A percentile compares a stretch with the other conserved stretches of the same genome.
phyloP scores from a whole-genome alignment of 257 asterid species.

The Mentha longifolia region DNA sequence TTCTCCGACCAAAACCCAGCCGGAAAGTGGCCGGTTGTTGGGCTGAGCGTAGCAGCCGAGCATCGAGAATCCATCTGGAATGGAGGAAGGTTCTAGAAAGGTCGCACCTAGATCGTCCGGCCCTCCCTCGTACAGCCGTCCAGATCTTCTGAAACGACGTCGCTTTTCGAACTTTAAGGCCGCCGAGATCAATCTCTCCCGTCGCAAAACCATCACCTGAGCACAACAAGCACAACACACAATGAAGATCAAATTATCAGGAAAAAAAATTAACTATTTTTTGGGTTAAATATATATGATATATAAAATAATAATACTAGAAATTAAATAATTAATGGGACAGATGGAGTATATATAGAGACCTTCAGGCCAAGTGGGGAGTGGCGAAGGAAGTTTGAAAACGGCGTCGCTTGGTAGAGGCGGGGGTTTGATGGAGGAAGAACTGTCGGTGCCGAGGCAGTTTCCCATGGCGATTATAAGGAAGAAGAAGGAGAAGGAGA shows the following conservation, averaged over 20 bases:
- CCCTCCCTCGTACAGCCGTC: conserved; percentile 56
- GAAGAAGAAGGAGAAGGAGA: conserved; percentile 4
- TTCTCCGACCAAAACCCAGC: conserved; percentile 76
- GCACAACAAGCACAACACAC: background rate
- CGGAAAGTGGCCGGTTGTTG: conserved; percentile 66
- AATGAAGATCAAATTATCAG: background rate
- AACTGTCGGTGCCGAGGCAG: conserved; percentile 11
- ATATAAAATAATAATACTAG: no score
- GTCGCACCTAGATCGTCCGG: conserved; percentile 66
- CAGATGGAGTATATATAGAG: background rate
- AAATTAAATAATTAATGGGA: no score
- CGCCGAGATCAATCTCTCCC: conserved; percentile 79
- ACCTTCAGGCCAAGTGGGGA: conserved; percentile 70
- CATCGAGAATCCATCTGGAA: conserved; percentile 87
- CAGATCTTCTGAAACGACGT: conserved; percentile 58
- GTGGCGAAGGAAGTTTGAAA: conserved; percentile 71
- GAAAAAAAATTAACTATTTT: no score
- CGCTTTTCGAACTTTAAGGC: conserved; percentile 59
- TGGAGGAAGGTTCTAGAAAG: conserved; percentile 68
- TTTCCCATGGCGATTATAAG: conserved; percentile 47
- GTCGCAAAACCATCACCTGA: conserved; percentile 65
- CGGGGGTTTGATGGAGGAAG: conserved; percentile 24
- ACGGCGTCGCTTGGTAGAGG: conserved; percentile 60
- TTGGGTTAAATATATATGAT: no score
- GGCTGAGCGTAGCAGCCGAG: conserved; percentile 80